Evolutionary conservation across 1,284 basidiomycete genomes (phyloP), one percentile per base, ranked within the genome.

Genomic region (Phellinidium pouzarii): DNA sequence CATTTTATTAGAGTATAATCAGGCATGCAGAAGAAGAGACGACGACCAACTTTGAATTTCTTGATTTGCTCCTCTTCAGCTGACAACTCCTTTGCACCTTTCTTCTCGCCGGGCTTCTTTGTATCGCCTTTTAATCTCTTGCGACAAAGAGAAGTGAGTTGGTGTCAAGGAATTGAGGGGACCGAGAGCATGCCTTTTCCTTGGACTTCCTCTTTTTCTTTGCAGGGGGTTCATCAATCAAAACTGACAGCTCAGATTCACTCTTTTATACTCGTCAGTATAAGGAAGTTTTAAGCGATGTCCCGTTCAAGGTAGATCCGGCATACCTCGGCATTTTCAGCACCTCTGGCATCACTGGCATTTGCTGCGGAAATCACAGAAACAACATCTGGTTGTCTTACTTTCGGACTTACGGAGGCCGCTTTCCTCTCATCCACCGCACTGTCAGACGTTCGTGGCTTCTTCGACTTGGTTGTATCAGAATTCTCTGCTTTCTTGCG

Each of bases 201-300:
- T 61, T 53, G 34, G 40, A 20, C 38, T 60, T 60, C 34, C 29
- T 65, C 70, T 40, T 63, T 59, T 47, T 71, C 55, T 61, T 66
- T 59, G 75, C 76, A 0, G 73, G 75, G 7, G 75, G 72, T 38
- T 80, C 79, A 54, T 84, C 81, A 29, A 77, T 67, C 9, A 84
- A 69, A 3, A 76, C 75, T 3, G 82, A 83, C 46, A 82, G 59
- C 51, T 84, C 82, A 2, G 82, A 80, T 37, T 79, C 82, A 62
- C 76, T 78, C 65, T 77, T 68, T 66, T 71, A n/a, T n/a, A n/a
- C n/a, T n/a, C n/a, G n/a, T n/a, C n/a, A n/a, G 38, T 23, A 27
- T 20, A 25, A 14, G 31, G 9, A 34, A 34, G 14, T 11, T 34
- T 11, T 34, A 8, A 34, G 31, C 9, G 31, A 34, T 34, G 7